These are phyloP conservation scores for Pseudocercospora cruenta DNA, from an alignment of 2,329 filamentous ascomycete genomes.

Conservation along the genomic window DNA sequence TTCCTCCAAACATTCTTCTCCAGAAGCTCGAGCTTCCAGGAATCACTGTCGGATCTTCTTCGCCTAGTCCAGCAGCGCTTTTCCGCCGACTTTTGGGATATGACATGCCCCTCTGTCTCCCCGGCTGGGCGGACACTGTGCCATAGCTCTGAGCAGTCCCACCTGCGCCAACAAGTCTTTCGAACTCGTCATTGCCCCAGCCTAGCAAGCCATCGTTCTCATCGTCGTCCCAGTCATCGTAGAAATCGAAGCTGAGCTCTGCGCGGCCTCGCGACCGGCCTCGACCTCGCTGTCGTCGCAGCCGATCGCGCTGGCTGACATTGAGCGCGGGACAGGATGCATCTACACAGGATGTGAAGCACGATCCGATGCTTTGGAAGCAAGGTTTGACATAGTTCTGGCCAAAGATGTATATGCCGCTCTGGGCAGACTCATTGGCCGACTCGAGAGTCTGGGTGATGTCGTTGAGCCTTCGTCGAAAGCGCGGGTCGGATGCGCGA, in stretches of 20 bases:
- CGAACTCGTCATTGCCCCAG: constrained; percentile 76
- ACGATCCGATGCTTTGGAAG: constrained; percentile 66
- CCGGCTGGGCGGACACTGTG: constrained; percentile 52
- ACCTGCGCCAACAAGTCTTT: constrained; percentile 69
- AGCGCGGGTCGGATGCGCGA: constrained; percentile 73
- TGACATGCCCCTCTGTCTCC: constrained; percentile 80
- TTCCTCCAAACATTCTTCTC: constrained; percentile 78
- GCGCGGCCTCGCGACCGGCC: constrained; percentile 64
- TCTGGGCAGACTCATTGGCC: constrained; percentile 88
- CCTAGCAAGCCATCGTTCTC: constrained; percentile 68
- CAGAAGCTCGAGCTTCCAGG: constrained; percentile 87
- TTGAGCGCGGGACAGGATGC: constrained; percentile 45
- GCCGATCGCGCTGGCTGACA: constrained; percentile 39
- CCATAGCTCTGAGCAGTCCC: constrained; percentile 47
- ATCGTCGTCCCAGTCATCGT: constrained; percentile 89
- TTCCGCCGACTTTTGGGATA: constrained; percentile 63
- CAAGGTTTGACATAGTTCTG: constrained; percentile 85
- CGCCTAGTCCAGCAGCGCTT: constrained; percentile 58
- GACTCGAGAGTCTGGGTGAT: constrained; percentile 88
- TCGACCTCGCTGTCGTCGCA: constrained; percentile 71
- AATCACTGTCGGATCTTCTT: constrained; percentile 80
- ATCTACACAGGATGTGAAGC: constrained; percentile 71
- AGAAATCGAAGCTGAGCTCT: constrained; percentile 92
- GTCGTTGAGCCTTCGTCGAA: constrained; percentile 92
- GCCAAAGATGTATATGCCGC: constrained; percentile 84